Evolutionary conservation across 495 filamentous ascomycete species (phyloP).

Genomic region (Venustampulla echinocandica): DNA sequence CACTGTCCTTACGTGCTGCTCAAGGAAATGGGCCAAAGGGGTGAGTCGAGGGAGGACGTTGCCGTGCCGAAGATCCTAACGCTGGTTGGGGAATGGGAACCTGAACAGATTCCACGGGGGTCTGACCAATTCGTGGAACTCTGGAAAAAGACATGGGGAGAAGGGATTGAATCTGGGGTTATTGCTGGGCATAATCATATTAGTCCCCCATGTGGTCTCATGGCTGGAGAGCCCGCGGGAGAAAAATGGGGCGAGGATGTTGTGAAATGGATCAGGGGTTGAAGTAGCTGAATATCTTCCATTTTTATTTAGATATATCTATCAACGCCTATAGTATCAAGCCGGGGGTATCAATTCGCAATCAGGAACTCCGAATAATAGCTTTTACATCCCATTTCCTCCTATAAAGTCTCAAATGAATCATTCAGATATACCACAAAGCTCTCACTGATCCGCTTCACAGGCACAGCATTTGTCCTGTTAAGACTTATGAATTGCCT

Average conservation of each 20-base stretch:
- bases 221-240: constrained; percentile 30
- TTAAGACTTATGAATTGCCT: constrained; percentile 83
- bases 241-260: constrained; percentile 34
- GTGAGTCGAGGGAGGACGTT: constrained; percentile 18
- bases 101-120: constrained; percentile 27
- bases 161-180: constrained; percentile 23
- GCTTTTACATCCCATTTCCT: constrained; percentile 5
- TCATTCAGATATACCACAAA: constrained; percentile 73
- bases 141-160: constrained; percentile 27
- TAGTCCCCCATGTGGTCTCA: constrained; percentile 29
- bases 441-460: constrained; percentile 51
- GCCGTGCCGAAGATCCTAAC: constrained; percentile 14
- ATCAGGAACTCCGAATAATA: constrained; percentile 1
- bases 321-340: too few species aligned
- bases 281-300: too few species aligned
- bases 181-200: constrained; percentile 38
- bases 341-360: background rate
- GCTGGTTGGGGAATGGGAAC: constrained; percentile 32
- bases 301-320: too few species aligned
- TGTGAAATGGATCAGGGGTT: constrained; percentile 23
- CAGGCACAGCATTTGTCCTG: constrained; percentile 45
- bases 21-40: constrained; percentile 19
- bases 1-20: constrained; percentile 27
- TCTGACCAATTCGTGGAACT: constrained; percentile 18
- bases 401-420: constrained; percentile 36